Base-by-base conservation (phyloP, 2,329 filamentous ascomycete species). In the Ploettnerulaceae sp. region DNA sequence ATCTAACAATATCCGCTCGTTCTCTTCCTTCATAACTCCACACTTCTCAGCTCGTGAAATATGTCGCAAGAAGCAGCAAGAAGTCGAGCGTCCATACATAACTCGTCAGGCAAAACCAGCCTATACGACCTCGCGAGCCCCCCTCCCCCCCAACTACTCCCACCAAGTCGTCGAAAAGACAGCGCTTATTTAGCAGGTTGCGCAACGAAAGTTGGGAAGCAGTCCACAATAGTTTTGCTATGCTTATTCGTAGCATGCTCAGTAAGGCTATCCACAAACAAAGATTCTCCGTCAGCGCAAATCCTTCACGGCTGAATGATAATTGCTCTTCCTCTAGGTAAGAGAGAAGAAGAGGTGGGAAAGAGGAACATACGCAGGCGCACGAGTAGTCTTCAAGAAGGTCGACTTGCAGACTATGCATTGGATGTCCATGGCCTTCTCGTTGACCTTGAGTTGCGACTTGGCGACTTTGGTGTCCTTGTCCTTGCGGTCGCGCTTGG, bases 181-280 rank as follows among this genome's bases (percentile, higher is more conserved):
- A n/a, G 37, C 37, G 29, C 17, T 35, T 32, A 32, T 17, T 42
- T 42, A n/a, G 39, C 39, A 20, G 49, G 28, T 33, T 39, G 37
- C 15, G 46, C 55, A 12, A 52, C 58, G 54, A 70, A 75, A 42
- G 55, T 67, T 14, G 81, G 81, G 69, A 90, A 90, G 70, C 86
- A 89, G 32, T 87, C 83, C 40, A 73, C 65, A 21, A 87, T 71
- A 32, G 74, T 73, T 72, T 88, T 87, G 71, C 69, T 82, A 71
- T 90, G 86, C 74, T 88, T 89, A 69, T 88, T 88, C 54, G 69
- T 64, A 52, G 85, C 83, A 66, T 90, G 86, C 61, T 85, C 79
- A 50, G 75, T 77, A 53, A 89, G 77, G 53, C 79, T 82, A 52
- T 41, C 6, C n/a, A 37, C 31, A 18, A 29, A 26, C 7, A 18